These are phyloP conservation scores for Phialophora tarda DNA, from an alignment of 2,329 filamentous ascomycete genomes.

Conservation along the genomic window DNA sequence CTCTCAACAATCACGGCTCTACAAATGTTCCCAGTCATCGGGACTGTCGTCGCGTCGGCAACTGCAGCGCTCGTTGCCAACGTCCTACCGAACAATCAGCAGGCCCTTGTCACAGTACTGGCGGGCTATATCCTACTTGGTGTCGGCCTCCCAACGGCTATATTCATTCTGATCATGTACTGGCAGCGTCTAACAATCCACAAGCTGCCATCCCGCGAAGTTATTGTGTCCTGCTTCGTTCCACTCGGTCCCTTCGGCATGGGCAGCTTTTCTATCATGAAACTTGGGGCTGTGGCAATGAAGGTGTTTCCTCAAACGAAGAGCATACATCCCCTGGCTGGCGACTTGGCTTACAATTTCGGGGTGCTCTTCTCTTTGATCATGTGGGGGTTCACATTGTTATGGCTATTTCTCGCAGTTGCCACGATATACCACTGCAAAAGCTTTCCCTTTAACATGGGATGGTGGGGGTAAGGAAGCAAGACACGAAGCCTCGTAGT, in stretches of 20 bases:
- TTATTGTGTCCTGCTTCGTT: constrained; percentile 71
- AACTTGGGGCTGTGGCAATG: constrained; percentile 56
- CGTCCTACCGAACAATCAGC: constrained; percentile 40
- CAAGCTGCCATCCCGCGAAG: constrained; percentile 68
- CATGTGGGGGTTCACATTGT: constrained; percentile 47
- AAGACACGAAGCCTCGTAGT: not conserved
- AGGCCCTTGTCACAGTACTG: constrained; percentile 68
- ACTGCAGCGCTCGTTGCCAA: constrained; percentile 61
- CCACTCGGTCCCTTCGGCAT: constrained; percentile 70
- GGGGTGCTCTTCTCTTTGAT: constrained; percentile 46
- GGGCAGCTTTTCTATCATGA: constrained; percentile 64
- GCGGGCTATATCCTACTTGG: constrained; percentile 73
- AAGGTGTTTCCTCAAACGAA: constrained; percentile 42
- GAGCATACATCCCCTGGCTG: constrained; percentile 39
- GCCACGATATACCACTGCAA: constrained; percentile 44
- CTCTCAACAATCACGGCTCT: constrained; percentile 67
- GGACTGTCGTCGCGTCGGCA: constrained; percentile 68
- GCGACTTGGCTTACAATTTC: constrained; percentile 43
- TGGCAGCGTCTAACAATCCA: constrained; percentile 70
- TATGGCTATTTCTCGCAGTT: constrained; percentile 49
- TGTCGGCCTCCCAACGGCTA: constrained; percentile 59
- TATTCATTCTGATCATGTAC: constrained; percentile 70
- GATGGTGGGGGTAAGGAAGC: constrained; percentile 59
- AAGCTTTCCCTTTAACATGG: constrained; percentile 65
- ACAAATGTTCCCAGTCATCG: constrained; percentile 70